Evolutionary conservation across 2,329 filamentous ascomycete species (phyloP).

Genomic region (Albifimbria verrucaria): DNA sequence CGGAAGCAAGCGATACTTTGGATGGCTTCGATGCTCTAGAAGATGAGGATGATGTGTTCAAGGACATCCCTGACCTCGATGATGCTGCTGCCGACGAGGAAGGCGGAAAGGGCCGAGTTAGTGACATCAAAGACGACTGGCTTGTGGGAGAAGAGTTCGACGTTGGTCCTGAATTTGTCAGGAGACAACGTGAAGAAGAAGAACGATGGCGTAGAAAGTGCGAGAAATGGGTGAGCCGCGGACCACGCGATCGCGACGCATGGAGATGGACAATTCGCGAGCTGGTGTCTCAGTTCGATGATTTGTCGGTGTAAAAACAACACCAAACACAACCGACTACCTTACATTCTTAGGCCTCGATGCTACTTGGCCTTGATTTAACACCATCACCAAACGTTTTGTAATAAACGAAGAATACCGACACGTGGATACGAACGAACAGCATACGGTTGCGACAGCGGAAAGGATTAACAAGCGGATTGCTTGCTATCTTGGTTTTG

Average conservation of each 20-base stretch:
- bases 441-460: too few relatives aligned
- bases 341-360: too few relatives aligned
- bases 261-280: constrained; percentile 78
- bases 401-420: background rate
- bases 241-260: constrained; percentile 51
- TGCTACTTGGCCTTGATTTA: too few relatives aligned
- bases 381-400: background rate
- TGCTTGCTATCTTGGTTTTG: too few relatives aligned
- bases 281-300: constrained; percentile 45
- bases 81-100: constrained; percentile 57
- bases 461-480: too few relatives aligned
- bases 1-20: constrained; percentile 54
- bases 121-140: constrained; percentile 71
- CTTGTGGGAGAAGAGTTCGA: constrained; percentile 95
- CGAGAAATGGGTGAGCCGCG: constrained; percentile 72
- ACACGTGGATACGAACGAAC: constrained; percentile 1
- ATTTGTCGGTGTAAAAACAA: constrained; percentile 28
- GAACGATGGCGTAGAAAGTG: constrained; percentile 86
- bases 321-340: constrained; percentile 7
- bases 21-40: constrained; percentile 69
- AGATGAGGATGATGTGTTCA: constrained; percentile 91
- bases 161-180: constrained; percentile 90
- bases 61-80: constrained; percentile 88
- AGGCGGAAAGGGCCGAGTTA: constrained; percentile 47
- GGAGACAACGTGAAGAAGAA: constrained; percentile 86